Evolutionary conservation across 345 rosid genomes (phyloP).

Genomic region (Populus alba): DNA sequence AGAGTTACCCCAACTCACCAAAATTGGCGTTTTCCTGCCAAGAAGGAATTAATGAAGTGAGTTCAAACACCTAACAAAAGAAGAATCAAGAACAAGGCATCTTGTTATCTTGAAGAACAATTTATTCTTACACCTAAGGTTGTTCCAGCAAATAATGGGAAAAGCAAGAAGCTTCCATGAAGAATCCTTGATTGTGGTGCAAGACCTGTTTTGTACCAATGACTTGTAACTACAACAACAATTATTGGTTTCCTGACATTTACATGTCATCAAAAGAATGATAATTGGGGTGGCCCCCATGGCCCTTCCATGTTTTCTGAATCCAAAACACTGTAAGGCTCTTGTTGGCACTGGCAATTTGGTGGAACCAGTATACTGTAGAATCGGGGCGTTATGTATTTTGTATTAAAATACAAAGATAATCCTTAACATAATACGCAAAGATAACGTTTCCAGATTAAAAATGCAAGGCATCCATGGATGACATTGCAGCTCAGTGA

Average conservation of each 20-base stretch:
- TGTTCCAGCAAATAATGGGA: not conserved
- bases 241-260: not conserved
- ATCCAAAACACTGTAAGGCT: too few species aligned
- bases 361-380: not conserved
- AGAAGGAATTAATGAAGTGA: not conserved
- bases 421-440: too few species aligned
- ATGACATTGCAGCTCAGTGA: not conserved
- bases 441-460: not conserved
- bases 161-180: not conserved
- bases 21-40: not conserved
- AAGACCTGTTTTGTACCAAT: too few species aligned
- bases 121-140: not conserved
- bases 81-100: not conserved
- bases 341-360: too few species aligned
- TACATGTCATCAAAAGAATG: too few species aligned
- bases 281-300: too few species aligned
- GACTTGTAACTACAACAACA: too few species aligned
- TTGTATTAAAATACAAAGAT: too few species aligned
- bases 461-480: not conserved
- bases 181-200: not conserved
- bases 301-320: too few species aligned
- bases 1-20: not conserved
- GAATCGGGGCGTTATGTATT: not conserved
- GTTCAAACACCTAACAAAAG: not conserved
- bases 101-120: not conserved